Base-by-base conservation (phyloP, 2,329 filamentous ascomycete genomes). In the Xylaria sp. region DNA sequence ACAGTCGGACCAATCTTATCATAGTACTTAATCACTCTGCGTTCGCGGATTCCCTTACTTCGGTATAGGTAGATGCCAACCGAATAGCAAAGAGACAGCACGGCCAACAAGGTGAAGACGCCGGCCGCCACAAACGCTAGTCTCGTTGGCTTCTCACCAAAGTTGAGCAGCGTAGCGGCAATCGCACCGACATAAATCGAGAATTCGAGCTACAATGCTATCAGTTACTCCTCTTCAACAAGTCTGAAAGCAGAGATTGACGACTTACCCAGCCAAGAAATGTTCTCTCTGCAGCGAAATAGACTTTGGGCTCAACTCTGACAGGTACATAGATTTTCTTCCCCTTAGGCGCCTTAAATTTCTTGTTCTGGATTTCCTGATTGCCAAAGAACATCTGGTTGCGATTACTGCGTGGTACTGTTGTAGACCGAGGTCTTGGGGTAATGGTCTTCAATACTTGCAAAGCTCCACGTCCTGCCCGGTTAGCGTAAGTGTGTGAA, bases 301-400 rank as follows among this genome's bases (percentile, higher is more conserved):
- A 97, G 59, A 99, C 96, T 82, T 99, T 99, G 39, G 96, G 96
- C 80, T 99, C 96, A 39, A 99, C 94, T 57, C 96, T 90, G 63
- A 98, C 91, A 15, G 95, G 95, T 28, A 99, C 96, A 76, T 98
- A 95, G 67, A 99, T 98, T 79, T 93, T 93, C 88, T 94, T 95
- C 62, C 92, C 92, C 78, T 89, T 90, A 13, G 92, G 92, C 9
- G 92, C 92, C 78, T 89, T 90, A 82, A 94, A 89, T 73, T 81
- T 85, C 78, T 85, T 87, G 34, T 79, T 83, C 70, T 86, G 84
- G 30, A 90, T 84, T 81, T 89, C 74, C 75, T 85, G 80, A 58
- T 80, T 76, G 7, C 87, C 87, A 45, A 89, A 87, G 12, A 89
- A 82, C 75, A 83, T 81, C 69, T 84, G 79, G 43, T 83, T 80